These are phyloP conservation scores for Dysphania ambrosioides DNA, from an alignment of 148 eudicot genomes.

Conservation along the genomic window DNA sequence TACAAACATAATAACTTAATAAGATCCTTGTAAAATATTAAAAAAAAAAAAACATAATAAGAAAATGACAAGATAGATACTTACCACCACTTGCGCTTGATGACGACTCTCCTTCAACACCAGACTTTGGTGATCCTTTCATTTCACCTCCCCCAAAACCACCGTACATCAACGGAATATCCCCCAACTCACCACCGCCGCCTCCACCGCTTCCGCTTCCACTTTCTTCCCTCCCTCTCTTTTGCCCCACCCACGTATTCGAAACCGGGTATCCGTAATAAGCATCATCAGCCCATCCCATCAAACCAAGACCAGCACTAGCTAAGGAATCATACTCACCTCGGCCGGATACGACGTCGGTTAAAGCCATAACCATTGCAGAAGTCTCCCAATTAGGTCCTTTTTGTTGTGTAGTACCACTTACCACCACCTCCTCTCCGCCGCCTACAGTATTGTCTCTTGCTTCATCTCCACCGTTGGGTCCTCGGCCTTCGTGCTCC, in stretches of 20 bases:
- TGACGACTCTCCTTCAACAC: slow-evolving; percentile 34
- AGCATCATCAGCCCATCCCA: slow-evolving; percentile 18
- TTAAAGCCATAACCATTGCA: slow-evolving; percentile 66
- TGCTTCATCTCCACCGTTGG: slow-evolving; percentile 12
- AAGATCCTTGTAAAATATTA: too few species aligned
- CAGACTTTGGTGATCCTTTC: neutral
- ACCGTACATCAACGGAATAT: slow-evolving; percentile 20
- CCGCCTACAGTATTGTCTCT: neutral
- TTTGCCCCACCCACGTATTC: slow-evolving; percentile 38
- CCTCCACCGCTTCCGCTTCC: neutral
- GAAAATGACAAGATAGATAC: neutral
- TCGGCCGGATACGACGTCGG: slow-evolving; percentile 58
- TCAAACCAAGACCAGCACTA: neutral
- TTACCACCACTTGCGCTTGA: slow-evolving; percentile 36
- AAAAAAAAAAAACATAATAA: too few species aligned
- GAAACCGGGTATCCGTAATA: slow-evolving; percentile 6
- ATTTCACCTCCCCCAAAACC: slow-evolving; percentile 14
- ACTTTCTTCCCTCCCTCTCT: slow-evolving; percentile 41
- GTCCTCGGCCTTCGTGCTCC: slow-evolving; percentile 23
- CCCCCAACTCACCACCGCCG: slow-evolving; percentile 3
- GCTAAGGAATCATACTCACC: slow-evolving; percentile 8
- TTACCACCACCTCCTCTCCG: neutral
- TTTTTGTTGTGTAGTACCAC: too few species aligned
- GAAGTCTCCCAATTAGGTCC: slow-evolving; percentile 55
- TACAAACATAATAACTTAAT: too few species aligned